These are phyloP conservation scores for Hortaea sp. DNA, from an alignment of 2,329 filamentous ascomycete species.

Conservation along the genomic window DNA sequence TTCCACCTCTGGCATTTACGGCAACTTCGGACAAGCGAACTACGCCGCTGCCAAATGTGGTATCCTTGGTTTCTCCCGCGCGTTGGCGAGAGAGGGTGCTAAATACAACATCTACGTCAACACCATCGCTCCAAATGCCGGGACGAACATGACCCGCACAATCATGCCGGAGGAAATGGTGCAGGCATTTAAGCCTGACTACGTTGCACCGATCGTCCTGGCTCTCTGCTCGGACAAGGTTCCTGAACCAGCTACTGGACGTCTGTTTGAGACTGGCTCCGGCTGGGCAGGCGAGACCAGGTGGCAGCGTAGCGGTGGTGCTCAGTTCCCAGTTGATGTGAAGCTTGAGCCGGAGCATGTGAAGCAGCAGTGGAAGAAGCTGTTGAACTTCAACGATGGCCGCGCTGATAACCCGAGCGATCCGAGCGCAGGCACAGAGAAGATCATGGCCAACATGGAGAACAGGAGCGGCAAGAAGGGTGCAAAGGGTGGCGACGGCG, in stretches of 20 bases:
- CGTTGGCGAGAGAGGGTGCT: conserved; percentile 80
- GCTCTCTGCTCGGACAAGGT: conserved; percentile 80
- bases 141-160: conserved; percentile 86
- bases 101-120: conserved; percentile 99
- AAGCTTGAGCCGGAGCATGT: conserved; percentile 78
- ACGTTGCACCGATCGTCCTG: conserved; percentile 86
- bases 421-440: conserved; percentile 64
- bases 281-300: conserved; percentile 87
- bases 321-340: conserved; percentile 83
- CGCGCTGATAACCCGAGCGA: conserved; percentile 79
- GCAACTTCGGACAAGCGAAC: conserved; percentile 98
- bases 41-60: conserved; percentile 65
- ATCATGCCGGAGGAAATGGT: conserved; percentile 96
- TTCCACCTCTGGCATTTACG: conserved; percentile 94
- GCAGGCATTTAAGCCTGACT: conserved; percentile 98
- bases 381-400: conserved; percentile 78
- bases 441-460: conserved; percentile 74
- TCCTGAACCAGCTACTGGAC: conserved; percentile 72
- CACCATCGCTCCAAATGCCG: conserved; percentile 94
- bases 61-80: conserved; percentile 90
- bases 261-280: conserved; percentile 87
- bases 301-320: conserved; percentile 86
- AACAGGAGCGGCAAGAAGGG: conserved; percentile 49
- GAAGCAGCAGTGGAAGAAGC: conserved; percentile 61
- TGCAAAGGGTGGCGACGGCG: conserved; percentile 28